Conservation (phyloP, 179 eudicot species). For the Patellifolia procumbens region DNA sequence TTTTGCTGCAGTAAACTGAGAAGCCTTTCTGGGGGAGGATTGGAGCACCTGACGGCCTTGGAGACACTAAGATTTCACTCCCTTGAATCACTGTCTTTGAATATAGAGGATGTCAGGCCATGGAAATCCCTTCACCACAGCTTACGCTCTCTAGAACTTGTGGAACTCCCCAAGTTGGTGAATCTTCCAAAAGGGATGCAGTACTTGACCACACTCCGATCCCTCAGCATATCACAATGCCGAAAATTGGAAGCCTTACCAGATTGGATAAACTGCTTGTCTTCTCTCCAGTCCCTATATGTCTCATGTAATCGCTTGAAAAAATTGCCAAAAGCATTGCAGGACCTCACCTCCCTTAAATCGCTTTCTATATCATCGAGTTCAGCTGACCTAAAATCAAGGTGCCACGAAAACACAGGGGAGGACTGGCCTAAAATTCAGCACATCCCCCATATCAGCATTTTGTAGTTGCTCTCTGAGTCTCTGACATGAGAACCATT, state of each 20-base stretch:
- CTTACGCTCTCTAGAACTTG: background rate
- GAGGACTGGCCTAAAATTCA: slow-evolving; percentile 24
- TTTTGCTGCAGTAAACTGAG: background rate
- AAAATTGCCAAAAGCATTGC: slow-evolving; percentile 4
- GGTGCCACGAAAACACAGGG: slow-evolving; percentile 1
- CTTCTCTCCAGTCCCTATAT: background rate
- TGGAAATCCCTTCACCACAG: slow-evolving; percentile 6
- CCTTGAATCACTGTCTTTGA: background rate
- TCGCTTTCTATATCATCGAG: background rate
- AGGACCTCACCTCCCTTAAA: slow-evolving; percentile 12
- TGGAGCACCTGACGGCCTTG: slow-evolving; percentile 22
- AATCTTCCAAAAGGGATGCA: slow-evolving; percentile 18
- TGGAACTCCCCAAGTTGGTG: background rate
- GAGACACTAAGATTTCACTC: background rate
- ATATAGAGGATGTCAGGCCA: background rate
- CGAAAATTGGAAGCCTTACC: background rate
- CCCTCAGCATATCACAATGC: background rate
- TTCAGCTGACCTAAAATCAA: background rate
- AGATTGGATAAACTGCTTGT: slow-evolving; percentile 8
- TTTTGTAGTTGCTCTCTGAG: background rate
- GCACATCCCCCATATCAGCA: background rate
- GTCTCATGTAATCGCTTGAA: background rate
- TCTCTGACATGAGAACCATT: background rate
- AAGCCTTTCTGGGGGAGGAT: slow-evolving; percentile 6
- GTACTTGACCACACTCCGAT: no score